A percentile compares a stretch with the other conserved stretches of the same genome.
phyloP scores from a whole-genome alignment of 139 green algal genomes.

The Spirogloea muscicola region DNA sequence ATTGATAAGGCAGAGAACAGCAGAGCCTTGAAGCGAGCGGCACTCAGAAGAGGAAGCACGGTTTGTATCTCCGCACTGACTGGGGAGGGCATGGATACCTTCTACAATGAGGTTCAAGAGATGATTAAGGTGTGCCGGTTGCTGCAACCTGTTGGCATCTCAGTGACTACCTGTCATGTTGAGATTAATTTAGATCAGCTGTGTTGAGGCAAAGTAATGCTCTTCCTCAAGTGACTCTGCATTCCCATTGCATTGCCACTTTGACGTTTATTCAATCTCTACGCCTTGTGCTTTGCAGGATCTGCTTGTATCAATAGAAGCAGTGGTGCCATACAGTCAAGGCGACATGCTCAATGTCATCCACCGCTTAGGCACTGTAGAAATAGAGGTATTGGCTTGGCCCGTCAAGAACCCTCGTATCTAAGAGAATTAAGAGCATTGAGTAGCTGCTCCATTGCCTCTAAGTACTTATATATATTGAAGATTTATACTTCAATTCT shows the following conservation, averaged over 20 bases:
- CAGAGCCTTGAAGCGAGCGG: neutral
- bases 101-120: conserved; percentile 50
- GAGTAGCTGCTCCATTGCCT: neutral
- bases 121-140: conserved; percentile 38
- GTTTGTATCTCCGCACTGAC: conserved; percentile 62
- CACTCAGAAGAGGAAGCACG: conserved; percentile 44
- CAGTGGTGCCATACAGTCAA: conserved; percentile 42
- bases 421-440: neutral
- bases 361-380: conserved; percentile 3
- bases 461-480: neutral
- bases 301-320: conserved; percentile 34
- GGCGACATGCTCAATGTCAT: conserved; percentile 48
- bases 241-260: too few species aligned
- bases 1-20: neutral
- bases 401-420: neutral
- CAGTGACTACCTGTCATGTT: too few species aligned
- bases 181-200: too few species aligned
- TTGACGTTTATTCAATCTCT: too few species aligned
- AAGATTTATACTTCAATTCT: too few species aligned
- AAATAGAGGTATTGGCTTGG: neutral
- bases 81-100: conserved; percentile 67
- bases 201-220: too few species aligned
- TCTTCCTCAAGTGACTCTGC: too few species aligned
- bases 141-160: too few species aligned
- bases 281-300: too few species aligned